phyloP scores from a whole-genome alignment of 768 basidiomycete genomes.

The Rhizopogon vinicolor region DNA sequence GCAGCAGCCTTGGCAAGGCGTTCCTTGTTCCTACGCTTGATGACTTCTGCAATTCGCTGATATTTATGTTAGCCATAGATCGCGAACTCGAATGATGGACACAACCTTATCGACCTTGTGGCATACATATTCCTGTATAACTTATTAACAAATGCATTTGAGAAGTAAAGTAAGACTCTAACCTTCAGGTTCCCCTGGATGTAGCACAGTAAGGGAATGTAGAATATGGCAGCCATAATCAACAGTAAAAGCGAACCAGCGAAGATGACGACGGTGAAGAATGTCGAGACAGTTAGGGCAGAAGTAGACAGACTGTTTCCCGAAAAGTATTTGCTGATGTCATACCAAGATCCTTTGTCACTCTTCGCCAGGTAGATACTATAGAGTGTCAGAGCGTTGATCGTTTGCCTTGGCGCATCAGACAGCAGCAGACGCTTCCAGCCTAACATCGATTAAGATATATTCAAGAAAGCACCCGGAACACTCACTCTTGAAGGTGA shows the following conservation, averaged over 20 bases:
- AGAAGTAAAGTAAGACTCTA: conserved; percentile 8
- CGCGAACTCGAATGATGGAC: conserved; percentile 1
- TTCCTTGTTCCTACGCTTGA: conserved; percentile 87
- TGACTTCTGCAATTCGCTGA: conserved; percentile 88
- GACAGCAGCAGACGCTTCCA: conserved; percentile 89
- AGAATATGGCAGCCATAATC: conserved; percentile 79
- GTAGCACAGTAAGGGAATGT: conserved; percentile 91
- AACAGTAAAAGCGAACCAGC: conserved; percentile 78
- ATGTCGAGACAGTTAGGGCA: conserved; percentile 79
- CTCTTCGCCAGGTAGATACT: conserved; percentile 71
- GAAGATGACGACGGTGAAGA: conserved; percentile 89
- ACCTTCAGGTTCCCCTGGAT: conserved; percentile 98
- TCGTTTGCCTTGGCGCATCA: conserved; percentile 94
- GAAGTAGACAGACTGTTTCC: conserved; percentile 76
- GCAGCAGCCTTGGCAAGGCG: conserved; percentile 77
- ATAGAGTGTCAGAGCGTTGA: conserved; percentile 96
- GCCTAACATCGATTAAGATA: conserved; percentile 34
- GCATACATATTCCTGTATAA: conserved; percentile 85
- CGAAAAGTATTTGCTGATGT: conserved; percentile 75
- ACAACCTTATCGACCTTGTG: conserved; percentile 96
- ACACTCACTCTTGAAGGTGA: conserved; percentile 91
- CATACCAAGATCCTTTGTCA: conserved; percentile 52
- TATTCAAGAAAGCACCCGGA: neutral
- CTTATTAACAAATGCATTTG: conserved; percentile 4
- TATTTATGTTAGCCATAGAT: conserved; percentile 9